Conservation (phyloP, 805 yeast genomes). For the Yarrowia sp. region DNA sequence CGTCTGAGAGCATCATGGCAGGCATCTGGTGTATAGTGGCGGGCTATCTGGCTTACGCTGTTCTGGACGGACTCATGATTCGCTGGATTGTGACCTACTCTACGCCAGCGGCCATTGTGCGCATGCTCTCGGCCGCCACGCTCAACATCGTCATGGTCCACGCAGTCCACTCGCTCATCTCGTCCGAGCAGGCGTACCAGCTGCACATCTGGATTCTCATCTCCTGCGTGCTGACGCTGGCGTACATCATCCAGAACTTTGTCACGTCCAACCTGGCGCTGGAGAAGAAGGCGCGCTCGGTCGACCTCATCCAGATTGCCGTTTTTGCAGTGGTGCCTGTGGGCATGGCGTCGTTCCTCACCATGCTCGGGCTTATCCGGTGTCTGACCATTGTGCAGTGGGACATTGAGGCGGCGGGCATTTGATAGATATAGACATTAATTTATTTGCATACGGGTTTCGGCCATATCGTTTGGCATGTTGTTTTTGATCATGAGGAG, state of each 20-base stretch:
- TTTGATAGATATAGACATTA: slow-evolving; percentile 10
- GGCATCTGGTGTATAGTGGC: slow-evolving; percentile 93
- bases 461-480: no score
- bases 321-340: slow-evolving; percentile 99
- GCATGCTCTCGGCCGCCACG: slow-evolving; percentile 81
- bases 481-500: no score
- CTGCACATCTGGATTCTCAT: slow-evolving; percentile 89
- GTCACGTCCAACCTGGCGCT: slow-evolving; percentile 61
- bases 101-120: slow-evolving; percentile 79
- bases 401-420: slow-evolving; percentile 42
- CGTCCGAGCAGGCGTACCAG: slow-evolving; percentile 68
- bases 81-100: slow-evolving; percentile 90
- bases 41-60: slow-evolving; percentile 77
- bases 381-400: slow-evolving; percentile 70
- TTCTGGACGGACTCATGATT: slow-evolving; percentile 83
- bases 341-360: slow-evolving; percentile 88
- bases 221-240: slow-evolving; percentile 76
- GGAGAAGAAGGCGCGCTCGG: slow-evolving; percentile 56
- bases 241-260: slow-evolving; percentile 82
- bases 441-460: no score
- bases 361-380: slow-evolving; percentile 82
- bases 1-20: slow-evolving; percentile 76
- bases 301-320: slow-evolving; percentile 82
- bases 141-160: slow-evolving; percentile 69
- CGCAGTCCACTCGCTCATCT: slow-evolving; percentile 61